phyloP scores from a whole-genome alignment of 345 rosid genomes.

The Geranium rotundifolium region DNA sequence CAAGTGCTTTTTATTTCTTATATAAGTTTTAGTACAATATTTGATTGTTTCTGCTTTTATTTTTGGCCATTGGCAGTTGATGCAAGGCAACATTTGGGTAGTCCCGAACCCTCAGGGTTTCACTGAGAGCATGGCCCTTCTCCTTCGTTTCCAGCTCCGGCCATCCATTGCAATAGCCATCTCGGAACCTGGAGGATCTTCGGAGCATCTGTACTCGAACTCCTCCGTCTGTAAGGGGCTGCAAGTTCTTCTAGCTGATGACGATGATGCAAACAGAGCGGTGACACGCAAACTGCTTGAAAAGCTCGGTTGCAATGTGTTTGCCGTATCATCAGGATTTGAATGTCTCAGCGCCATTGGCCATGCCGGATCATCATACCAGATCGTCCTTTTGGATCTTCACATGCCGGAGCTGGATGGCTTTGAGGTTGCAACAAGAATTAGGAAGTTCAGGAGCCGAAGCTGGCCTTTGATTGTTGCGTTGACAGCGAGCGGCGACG shows the following conservation, averaged over 20 bases:
- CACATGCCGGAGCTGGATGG: conserved; percentile 75
- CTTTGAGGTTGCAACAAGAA: conserved; percentile 68
- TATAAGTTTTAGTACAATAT: neutral
- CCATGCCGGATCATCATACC: conserved; percentile 38
- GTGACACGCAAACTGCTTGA: conserved; percentile 70
- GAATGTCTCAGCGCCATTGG: conserved; percentile 55
- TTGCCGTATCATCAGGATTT: conserved; percentile 52
- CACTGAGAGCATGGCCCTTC: conserved; percentile 52
- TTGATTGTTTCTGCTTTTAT: neutral
- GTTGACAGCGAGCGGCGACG: conserved; percentile 44
- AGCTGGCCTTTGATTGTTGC: conserved; percentile 61
- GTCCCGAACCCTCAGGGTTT: conserved; percentile 40
- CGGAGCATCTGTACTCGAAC: conserved; percentile 40
- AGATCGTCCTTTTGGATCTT: conserved; percentile 62
- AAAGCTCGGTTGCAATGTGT: conserved; percentile 69
- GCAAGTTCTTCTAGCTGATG: conserved; percentile 61
- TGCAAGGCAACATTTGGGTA: conserved; percentile 79
- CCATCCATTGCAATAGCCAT: conserved; percentile 32
- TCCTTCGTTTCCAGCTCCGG: conserved; percentile 52
- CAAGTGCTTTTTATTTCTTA: too few species aligned
- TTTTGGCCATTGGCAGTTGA: conserved; percentile 31
- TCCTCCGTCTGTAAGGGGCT: conserved; percentile 38
- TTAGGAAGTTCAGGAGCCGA: conserved; percentile 46
- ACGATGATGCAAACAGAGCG: conserved; percentile 56
- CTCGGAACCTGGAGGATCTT: conserved; percentile 36